phyloP scores from a whole-genome alignment of 768 basidiomycete genomes.

The Trichaptum fuscoviolaceum region DNA sequence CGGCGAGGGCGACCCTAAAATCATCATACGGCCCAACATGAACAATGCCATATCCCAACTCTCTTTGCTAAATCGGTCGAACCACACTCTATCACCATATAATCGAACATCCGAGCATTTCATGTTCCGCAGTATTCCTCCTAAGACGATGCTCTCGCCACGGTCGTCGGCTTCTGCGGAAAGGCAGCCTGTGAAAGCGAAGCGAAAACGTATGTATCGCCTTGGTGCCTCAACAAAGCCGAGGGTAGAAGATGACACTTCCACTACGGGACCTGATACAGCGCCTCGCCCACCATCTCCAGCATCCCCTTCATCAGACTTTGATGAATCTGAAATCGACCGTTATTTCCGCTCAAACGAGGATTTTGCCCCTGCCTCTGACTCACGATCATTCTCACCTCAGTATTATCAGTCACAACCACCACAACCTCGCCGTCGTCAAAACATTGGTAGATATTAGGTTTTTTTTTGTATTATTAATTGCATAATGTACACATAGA shows the following conservation, averaged over 20 bases:
- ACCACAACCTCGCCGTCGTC: background rate
- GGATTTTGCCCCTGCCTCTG: conserved; percentile 25
- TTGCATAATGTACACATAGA: background rate
- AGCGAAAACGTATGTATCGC: conserved; percentile 66
- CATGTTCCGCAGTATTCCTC: conserved; percentile 85
- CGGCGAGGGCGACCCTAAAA: conserved; percentile 44
- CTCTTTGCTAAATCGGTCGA: conserved; percentile 79
- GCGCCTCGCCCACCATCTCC: conserved; percentile 21
- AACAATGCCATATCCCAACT: conserved; percentile 78
- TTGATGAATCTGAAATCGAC: conserved; percentile 70
- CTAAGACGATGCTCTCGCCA: conserved; percentile 33
- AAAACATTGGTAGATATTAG: background rate
- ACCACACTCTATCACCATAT: conserved; percentile 93
- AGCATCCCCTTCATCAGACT: conserved; percentile 43
- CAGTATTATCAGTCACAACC: background rate
- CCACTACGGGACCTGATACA: background rate
- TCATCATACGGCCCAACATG: conserved; percentile 59
- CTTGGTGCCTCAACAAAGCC: conserved; percentile 36
- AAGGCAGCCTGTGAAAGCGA: conserved; percentile 62
- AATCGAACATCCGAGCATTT: conserved; percentile 88
- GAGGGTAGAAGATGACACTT: conserved; percentile 13
- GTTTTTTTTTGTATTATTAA: background rate
- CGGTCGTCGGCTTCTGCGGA: conserved; percentile 34
- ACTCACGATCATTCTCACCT: conserved; percentile 5
- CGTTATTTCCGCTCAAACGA: conserved; percentile 53